Conservation (phyloP, 2,329 filamentous ascomycete species). For the Fusarium bactridioides region DNA sequence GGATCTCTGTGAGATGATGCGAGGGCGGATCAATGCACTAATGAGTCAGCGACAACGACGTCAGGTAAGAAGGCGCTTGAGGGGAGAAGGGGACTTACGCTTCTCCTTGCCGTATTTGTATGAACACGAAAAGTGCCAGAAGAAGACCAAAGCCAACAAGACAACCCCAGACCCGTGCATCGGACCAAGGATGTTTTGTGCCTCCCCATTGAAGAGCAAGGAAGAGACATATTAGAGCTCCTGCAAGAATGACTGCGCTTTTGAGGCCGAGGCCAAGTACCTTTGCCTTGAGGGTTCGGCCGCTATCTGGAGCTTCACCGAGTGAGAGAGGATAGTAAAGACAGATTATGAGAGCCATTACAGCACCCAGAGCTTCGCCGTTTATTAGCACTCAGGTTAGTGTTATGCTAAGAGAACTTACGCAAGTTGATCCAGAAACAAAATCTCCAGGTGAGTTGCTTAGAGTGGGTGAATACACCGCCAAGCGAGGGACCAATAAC, state of each 20-base stretch:
- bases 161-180: constrained; percentile 35
- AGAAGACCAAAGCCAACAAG: constrained; percentile 30
- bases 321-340: constrained; percentile 19
- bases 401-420: background rate
- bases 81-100: background rate
- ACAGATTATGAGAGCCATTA: constrained; percentile 9
- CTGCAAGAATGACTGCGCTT: constrained; percentile 23
- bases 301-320: constrained; percentile 1
- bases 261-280: constrained; percentile 10
- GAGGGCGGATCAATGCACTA: constrained; percentile 27
- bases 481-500: constrained; percentile 31
- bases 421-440: constrained; percentile 39
- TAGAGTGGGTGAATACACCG: constrained; percentile 32
- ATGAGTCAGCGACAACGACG: background rate
- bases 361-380: background rate
- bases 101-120: constrained; percentile 26
- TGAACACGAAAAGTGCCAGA: constrained; percentile 11
- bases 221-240: constrained; percentile 19
- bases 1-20: constrained; percentile 23
- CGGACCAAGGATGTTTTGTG: constrained; percentile 31
- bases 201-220: constrained; percentile 40
- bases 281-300: constrained; percentile 1
- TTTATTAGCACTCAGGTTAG: too few species aligned
- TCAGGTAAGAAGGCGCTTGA: background rate
- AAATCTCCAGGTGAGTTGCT: constrained; percentile 33